phyloP scores from a whole-genome alignment of 1,284 basidiomycete genomes.

The Naganishia liquefaciens region DNA sequence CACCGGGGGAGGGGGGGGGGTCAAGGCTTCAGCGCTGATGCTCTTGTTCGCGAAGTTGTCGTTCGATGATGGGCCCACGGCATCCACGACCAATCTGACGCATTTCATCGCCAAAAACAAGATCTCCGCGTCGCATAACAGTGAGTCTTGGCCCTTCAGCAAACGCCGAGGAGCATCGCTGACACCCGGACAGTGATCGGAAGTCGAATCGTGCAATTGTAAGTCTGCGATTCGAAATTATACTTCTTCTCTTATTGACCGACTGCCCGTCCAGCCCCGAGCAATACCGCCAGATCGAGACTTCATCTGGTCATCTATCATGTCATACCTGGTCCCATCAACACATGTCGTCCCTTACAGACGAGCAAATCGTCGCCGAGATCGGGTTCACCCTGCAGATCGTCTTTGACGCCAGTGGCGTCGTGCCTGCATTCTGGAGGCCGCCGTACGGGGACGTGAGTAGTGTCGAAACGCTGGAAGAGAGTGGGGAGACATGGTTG shows the following conservation, averaged over 20 bases:
- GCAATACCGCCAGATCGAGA: slow-evolving; percentile 16
- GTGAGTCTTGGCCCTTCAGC: background rate
- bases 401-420: slow-evolving; percentile 50
- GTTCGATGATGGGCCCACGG: slow-evolving; percentile 59
- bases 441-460: slow-evolving; percentile 35
- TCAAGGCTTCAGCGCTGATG: background rate
- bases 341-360: slow-evolving; percentile 58
- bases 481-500: background rate
- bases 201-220: slow-evolving; percentile 43
- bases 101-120: slow-evolving; percentile 57
- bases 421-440: slow-evolving; percentile 50
- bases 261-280: slow-evolving; percentile 24
- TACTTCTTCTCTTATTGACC: slow-evolving; percentile 34
- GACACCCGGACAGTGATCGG: slow-evolving; percentile 55
- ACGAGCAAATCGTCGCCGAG: slow-evolving; percentile 60
- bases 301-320: slow-evolving; percentile 10
- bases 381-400: slow-evolving; percentile 57
- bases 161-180: slow-evolving; percentile 53
- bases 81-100: slow-evolving; percentile 57
- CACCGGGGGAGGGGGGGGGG: no score
- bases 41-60: slow-evolving; percentile 24
- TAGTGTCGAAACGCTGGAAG: background rate
- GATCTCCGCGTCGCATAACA: slow-evolving; percentile 61
- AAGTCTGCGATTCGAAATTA: background rate
- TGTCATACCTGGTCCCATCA: slow-evolving; percentile 54